Percentiles rank a stretch among this genome's conserved stretches.
These are phyloP conservation scores for Gnetum montanum DNA, from an alignment of 75 land plant species.

Conservation along the genomic window DNA sequence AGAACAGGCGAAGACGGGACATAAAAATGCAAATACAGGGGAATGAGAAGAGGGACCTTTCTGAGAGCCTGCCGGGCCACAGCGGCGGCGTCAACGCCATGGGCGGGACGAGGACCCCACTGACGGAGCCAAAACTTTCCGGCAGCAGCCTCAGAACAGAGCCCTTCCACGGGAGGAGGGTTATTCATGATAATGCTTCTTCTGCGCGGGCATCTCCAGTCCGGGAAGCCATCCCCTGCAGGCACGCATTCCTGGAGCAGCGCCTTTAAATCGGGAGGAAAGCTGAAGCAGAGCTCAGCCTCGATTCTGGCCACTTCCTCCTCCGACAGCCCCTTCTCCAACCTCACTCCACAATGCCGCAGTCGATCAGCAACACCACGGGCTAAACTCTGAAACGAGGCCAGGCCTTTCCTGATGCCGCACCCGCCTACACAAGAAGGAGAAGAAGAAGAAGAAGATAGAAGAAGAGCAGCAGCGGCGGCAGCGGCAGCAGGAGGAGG, in stretches of 20 bases:
- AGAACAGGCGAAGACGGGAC: slow-evolving; percentile 31
- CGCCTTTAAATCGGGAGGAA: slow-evolving; percentile 81
- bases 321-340: slow-evolving; percentile 59
- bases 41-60: slow-evolving; percentile 42
- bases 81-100: slow-evolving; percentile 42
- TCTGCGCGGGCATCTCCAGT: slow-evolving; percentile 55
- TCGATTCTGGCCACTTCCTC: slow-evolving; percentile 62
- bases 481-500: slow-evolving; percentile 12
- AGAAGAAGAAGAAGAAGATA: too few species aligned
- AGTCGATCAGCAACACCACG: slow-evolving; percentile 38
- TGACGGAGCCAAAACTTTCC: slow-evolving; percentile 58
- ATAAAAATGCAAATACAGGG: slow-evolving; percentile 42
- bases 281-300: slow-evolving; percentile 65
- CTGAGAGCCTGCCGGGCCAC: slow-evolving; percentile 48
- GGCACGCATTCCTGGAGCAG: slow-evolving; percentile 69
- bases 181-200: slow-evolving; percentile 39
- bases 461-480: too few species aligned
- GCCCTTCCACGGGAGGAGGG: slow-evolving; percentile 56
- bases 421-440: too few species aligned
- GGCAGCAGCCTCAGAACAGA: slow-evolving; percentile 43
- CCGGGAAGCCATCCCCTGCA: slow-evolving; percentile 77
- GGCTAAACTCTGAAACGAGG: slow-evolving; percentile 35
- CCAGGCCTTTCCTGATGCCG: slow-evolving; percentile 22
- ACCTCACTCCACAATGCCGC: slow-evolving; percentile 22
- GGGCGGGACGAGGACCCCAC: slow-evolving; percentile 67